These are phyloP conservation scores for Hyparrhenia diplandra DNA, from an alignment of 176 grass and related monocot genomes.

Conservation along the genomic window DNA sequence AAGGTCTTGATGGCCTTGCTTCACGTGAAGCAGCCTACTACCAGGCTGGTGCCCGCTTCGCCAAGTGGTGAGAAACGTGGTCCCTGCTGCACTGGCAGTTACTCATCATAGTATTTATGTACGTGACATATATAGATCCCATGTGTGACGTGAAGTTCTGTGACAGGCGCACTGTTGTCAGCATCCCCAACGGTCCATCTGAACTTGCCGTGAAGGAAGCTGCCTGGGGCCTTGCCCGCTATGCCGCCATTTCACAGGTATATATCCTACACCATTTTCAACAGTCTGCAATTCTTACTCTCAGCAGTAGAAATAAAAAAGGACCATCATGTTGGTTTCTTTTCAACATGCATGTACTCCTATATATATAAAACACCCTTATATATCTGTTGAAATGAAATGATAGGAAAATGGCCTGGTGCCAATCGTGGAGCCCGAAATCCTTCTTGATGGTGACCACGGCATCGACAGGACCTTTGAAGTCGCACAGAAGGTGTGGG, in stretches of 20 bases:
- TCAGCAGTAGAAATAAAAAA: too few relatives aligned
- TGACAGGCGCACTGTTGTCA: constrained; percentile 92
- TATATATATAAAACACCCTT: background rate
- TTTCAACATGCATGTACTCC: background rate
- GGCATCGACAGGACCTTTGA: constrained; percentile 86
- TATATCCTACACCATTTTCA: too few relatives aligned
- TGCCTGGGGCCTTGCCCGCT: constrained; percentile 95
- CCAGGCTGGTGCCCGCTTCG: constrained; percentile 90
- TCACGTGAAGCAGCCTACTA: constrained; percentile 95
- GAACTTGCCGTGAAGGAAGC: constrained; percentile 96
- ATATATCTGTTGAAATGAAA: background rate
- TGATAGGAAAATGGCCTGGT: constrained; percentile 92
- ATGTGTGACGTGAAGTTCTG: constrained; percentile 18
- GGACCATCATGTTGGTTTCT: background rate
- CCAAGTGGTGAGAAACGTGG: constrained; percentile 76
- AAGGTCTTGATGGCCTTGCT: constrained; percentile 95
- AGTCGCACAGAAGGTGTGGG: constrained; percentile 89
- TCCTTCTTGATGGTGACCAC: constrained; percentile 88
- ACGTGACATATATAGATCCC: background rate
- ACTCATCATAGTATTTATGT: too few relatives aligned
- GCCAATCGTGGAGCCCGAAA: constrained; percentile 95
- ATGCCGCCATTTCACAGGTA: constrained; percentile 95
- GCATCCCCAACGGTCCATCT: constrained; percentile 93
- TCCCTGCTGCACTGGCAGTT: background rate
- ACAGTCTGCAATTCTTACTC: too few relatives aligned